These are phyloP conservation scores for Pyrus hybrid DNA, from an alignment of 331 rosid species.

Conservation along the genomic window DNA sequence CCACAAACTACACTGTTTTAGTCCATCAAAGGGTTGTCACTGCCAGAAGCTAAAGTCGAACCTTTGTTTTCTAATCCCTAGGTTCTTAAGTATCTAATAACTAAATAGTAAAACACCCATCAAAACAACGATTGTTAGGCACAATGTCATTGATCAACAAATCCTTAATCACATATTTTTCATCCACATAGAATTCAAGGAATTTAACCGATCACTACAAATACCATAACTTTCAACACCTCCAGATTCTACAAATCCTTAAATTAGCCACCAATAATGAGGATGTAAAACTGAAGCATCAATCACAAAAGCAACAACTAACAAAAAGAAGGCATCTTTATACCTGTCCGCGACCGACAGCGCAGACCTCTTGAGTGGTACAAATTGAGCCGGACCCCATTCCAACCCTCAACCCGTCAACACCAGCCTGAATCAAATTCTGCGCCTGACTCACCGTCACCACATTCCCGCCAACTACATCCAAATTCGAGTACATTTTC, in stretches of 20 bases:
- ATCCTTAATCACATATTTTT: not conserved
- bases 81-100: not conserved
- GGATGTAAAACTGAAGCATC: not conserved
- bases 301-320: not conserved
- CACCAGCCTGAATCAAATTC: slow-evolving; percentile 88
- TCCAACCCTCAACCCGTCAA: slow-evolving; percentile 81
- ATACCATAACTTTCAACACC: not conserved
- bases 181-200: not conserved
- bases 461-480: slow-evolving; percentile 92
- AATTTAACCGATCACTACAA: not conserved
- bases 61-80: not conserved
- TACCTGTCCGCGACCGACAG: slow-evolving; percentile 99
- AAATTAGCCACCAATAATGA: not conserved
- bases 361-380: slow-evolving; percentile 93
- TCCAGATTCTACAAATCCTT: not conserved
- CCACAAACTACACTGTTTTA: too few species aligned
- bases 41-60: not conserved
- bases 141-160: not conserved
- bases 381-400: slow-evolving; percentile 98
- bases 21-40: too few species aligned
- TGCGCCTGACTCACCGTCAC: slow-evolving; percentile 85
- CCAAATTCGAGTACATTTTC: slow-evolving; percentile 46
- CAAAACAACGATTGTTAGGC: not conserved
- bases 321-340: not conserved
- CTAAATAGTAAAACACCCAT: not conserved